Evolutionary conservation across 2,329 filamentous ascomycete genomes (phyloP).

Genomic region (Sporothrix sp.): DNA sequence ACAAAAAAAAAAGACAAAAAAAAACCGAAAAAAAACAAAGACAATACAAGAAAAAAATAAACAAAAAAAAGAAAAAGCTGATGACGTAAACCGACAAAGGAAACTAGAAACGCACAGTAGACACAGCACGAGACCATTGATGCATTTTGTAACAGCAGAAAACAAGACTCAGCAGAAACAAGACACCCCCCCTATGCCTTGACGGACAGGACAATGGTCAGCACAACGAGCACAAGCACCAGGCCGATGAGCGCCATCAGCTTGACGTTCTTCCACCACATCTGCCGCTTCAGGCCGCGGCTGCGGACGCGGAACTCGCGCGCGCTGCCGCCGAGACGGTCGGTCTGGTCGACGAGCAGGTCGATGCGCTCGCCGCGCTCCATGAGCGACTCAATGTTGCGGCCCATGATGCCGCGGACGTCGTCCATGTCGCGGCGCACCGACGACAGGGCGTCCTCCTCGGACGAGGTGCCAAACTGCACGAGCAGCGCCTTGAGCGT

Average conservation of each 20-base stretch:
- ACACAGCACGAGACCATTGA: background rate
- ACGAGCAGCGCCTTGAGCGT: constrained; percentile 70
- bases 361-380: constrained; percentile 91
- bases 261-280: constrained; percentile 99
- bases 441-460: constrained; percentile 72
- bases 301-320: constrained; percentile 84
- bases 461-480: constrained; percentile 68
- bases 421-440: constrained; percentile 88
- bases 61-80: too few relatives aligned
- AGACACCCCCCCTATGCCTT: constrained; percentile 32
- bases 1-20: background rate
- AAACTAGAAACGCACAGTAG: too few relatives aligned
- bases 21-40: background rate
- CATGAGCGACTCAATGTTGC: constrained; percentile 83
- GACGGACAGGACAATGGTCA: constrained; percentile 44
- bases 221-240: constrained; percentile 51
- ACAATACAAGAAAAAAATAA: too few relatives aligned
- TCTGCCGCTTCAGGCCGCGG: constrained; percentile 74
- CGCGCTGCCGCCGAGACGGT: constrained; percentile 77
- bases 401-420: constrained; percentile 85
- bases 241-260: constrained; percentile 72
- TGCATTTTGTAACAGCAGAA: too few relatives aligned
- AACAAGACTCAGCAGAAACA: too few relatives aligned
- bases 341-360: constrained; percentile 91
- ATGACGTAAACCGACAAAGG: too few relatives aligned